Percentiles rank a stretch among this genome's conserved stretches.
These are phyloP conservation scores for Diplogelasinospora grovesii DNA, from an alignment of 495 filamentous ascomycete species.

Conservation along the genomic window DNA sequence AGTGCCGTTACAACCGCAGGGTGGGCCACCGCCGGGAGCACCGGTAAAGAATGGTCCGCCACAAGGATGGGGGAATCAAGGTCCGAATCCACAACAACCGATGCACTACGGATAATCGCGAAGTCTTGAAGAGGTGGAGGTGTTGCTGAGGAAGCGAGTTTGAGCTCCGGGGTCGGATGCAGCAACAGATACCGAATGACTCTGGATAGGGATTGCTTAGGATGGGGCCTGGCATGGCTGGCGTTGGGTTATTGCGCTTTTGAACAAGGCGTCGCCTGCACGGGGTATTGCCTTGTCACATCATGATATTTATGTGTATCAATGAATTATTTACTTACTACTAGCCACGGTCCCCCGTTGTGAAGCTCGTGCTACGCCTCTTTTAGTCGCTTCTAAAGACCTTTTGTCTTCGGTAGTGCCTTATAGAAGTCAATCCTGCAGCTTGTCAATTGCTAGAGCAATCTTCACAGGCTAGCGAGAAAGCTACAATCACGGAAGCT, in stretches of 20 bases:
- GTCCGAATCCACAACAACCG: slow-evolving; percentile 22
- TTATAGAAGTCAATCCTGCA: too few relatives aligned
- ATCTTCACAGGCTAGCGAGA: too few relatives aligned
- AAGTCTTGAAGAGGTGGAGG: background rate
- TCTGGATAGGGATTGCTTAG: too few relatives aligned
- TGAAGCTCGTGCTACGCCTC: too few relatives aligned
- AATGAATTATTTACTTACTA: too few relatives aligned
- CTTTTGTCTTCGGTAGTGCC: too few relatives aligned
- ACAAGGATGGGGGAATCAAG: slow-evolving; percentile 17
- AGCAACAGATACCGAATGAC: background rate
- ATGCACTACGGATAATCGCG: slow-evolving; percentile 29
- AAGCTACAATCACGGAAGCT: too few relatives aligned
- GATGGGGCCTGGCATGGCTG: background rate
- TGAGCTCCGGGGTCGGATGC: background rate
- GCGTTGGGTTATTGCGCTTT: background rate
- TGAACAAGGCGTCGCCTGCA: background rate
- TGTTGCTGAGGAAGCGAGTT: background rate
- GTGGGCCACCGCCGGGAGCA: slow-evolving; percentile 16
- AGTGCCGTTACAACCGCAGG: slow-evolving; percentile 41
- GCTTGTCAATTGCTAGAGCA: too few relatives aligned
- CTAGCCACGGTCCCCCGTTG: too few relatives aligned
- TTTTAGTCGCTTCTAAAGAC: too few relatives aligned
- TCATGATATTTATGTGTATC: too few relatives aligned
- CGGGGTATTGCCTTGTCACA: too few relatives aligned
- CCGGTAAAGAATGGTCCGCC: slow-evolving; percentile 8